Percentiles rank a stretch among this genome's conserved stretches.
Conservation (phyloP, 2,329 filamentous ascomycete genomes). For the Penicillium sp. region DNA sequence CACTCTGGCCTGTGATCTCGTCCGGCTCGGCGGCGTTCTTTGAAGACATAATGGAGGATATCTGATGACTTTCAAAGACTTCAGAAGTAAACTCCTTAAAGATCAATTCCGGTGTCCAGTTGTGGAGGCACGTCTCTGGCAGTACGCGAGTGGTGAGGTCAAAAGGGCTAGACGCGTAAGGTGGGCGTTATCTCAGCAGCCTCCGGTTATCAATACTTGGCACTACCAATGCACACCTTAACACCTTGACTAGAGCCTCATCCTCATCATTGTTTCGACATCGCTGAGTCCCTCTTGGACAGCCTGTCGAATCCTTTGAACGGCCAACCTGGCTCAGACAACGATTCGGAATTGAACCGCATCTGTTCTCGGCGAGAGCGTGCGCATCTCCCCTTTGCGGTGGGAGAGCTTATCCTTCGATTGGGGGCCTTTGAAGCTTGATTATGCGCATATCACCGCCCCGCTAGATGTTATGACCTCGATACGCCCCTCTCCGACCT, state of each 20-base stretch:
- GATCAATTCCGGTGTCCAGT: neutral
- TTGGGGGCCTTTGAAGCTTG: conserved; percentile 10
- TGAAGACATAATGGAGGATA: conserved; percentile 72
- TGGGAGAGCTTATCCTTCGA: conserved; percentile 18
- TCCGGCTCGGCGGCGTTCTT: conserved; percentile 84
- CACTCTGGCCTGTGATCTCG: conserved; percentile 82
- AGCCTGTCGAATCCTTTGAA: neutral
- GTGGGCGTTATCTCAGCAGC: conserved; percentile 28
- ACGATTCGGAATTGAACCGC: neutral
- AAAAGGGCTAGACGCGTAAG: conserved; percentile 23
- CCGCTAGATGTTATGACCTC: conserved; percentile 48
- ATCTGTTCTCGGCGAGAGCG: neutral
- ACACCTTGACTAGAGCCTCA: conserved; percentile 17
- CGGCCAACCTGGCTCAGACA: no score
- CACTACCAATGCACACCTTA: no score
- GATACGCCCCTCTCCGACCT: conserved; percentile 38
- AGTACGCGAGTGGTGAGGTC: conserved; percentile 16
- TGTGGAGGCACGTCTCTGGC: no score
- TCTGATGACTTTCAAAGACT: neutral
- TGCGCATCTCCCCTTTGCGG: conserved; percentile 11
- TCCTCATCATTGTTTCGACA: conserved; percentile 6
- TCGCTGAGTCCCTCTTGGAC: neutral
- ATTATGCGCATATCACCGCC: conserved; percentile 34
- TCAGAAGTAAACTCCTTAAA: no score
- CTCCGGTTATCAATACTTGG: conserved; percentile 33